A percentile compares a stretch with the other conserved stretches of the same genome.
Evolutionary conservation across 306 rosid genomes (phyloP).

Genomic region (Dalbergia cultrata): DNA sequence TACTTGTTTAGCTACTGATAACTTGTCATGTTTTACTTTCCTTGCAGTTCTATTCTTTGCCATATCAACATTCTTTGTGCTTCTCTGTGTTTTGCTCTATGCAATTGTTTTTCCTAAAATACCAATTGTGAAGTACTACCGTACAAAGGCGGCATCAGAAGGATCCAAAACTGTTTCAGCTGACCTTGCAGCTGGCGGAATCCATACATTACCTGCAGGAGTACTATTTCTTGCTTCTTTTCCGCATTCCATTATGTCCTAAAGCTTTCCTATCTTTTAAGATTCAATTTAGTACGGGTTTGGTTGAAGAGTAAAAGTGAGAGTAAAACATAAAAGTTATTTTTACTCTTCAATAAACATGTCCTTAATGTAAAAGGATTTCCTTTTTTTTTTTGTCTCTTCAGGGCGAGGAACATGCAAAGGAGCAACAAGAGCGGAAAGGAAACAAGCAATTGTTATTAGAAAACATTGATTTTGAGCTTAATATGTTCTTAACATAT

Average conservation of each 20-base stretch:
- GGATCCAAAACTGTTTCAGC: slow-evolving; percentile 92
- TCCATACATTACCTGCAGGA: slow-evolving; percentile 56
- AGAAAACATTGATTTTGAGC: slow-evolving; percentile 82
- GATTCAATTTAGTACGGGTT: neutral
- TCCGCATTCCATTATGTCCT: neutral
- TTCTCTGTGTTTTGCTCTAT: slow-evolving; percentile 82
- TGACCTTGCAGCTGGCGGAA: slow-evolving; percentile 92
- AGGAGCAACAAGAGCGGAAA: slow-evolving; percentile 55
- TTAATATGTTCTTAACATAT: slow-evolving; percentile 75
- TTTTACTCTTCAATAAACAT: no score
- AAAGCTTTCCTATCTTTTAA: neutral
- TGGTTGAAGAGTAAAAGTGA: no score
- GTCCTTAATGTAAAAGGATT: neutral
- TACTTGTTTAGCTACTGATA: slow-evolving; percentile 6
- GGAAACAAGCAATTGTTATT: slow-evolving; percentile 74
- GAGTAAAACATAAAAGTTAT: no score
- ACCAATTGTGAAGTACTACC: slow-evolving; percentile 84
- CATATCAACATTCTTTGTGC: slow-evolving; percentile 77
- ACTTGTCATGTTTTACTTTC: slow-evolving; percentile 25
- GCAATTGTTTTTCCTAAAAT: slow-evolving; percentile 77
- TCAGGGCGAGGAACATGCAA: slow-evolving; percentile 66
- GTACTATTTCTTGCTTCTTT: slow-evolving; percentile 40
- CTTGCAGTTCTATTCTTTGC: slow-evolving; percentile 86
- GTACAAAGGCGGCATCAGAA: slow-evolving; percentile 87
- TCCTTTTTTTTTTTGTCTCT: slow-evolving; percentile 24